phyloP scores from a whole-genome alignment of 192 early-diverging fungal genomes.

The Coemansia sp. region DNA sequence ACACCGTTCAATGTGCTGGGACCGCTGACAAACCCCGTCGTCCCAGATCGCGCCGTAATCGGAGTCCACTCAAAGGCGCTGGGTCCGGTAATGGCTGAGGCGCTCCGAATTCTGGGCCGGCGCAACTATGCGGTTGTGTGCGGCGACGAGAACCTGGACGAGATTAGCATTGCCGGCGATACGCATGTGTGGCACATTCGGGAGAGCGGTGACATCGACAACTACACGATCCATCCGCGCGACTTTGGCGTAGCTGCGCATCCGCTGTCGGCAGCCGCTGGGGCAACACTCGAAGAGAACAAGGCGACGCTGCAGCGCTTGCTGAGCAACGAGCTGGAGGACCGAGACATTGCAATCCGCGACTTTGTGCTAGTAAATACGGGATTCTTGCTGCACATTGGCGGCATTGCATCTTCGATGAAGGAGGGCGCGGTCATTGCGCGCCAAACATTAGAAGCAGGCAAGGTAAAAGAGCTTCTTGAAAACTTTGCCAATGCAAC shows the following conservation, averaged over 20 bases:
- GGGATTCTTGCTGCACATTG: constrained; percentile 71
- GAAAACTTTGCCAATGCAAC: constrained; percentile 54
- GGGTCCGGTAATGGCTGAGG: constrained; percentile 75
- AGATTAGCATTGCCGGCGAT: constrained; percentile 80
- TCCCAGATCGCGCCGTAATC: constrained; percentile 70
- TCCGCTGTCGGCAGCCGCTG: constrained; percentile 60
- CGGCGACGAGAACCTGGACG: constrained; percentile 84
- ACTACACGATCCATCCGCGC: constrained; percentile 62
- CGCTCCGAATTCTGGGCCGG: constrained; percentile 71
- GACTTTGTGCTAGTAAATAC: constrained; percentile 90
- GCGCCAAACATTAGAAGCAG: constrained; percentile 65
- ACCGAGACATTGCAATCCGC: constrained; percentile 59
- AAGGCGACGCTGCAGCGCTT: constrained; percentile 61
- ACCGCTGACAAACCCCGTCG: constrained; percentile 84
- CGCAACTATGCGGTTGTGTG: constrained; percentile 82
- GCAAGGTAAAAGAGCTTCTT: constrained; percentile 60
- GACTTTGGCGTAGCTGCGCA: constrained; percentile 79
- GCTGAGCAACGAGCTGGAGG: constrained; percentile 59
- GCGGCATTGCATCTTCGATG: constrained; percentile 65
- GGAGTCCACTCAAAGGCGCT: constrained; percentile 78
- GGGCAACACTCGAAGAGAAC: constrained; percentile 72
- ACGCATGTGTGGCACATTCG: constrained; percentile 85
- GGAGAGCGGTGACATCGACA: constrained; percentile 56
- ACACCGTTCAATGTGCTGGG: constrained; percentile 92
- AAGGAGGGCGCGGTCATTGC: constrained; percentile 73